These are phyloP conservation scores for Diplodia seriata DNA, from an alignment of 2,329 filamentous ascomycete genomes.

Conservation along the genomic window DNA sequence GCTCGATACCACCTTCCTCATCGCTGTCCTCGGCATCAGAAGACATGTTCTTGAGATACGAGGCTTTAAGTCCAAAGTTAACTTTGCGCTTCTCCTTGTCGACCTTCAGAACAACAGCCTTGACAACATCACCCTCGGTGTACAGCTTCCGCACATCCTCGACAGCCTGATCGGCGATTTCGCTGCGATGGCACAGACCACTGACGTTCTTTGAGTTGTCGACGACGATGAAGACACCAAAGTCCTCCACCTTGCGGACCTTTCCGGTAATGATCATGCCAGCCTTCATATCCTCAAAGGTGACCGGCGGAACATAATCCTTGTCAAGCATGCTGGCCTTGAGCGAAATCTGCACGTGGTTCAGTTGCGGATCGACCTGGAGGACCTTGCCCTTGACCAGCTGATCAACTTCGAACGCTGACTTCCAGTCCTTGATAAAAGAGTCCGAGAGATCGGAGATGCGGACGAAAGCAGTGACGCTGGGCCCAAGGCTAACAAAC, in stretches of 20 bases:
- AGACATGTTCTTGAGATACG: constrained; percentile 74
- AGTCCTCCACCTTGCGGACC: constrained; percentile 91
- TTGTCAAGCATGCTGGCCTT: constrained; percentile 85
- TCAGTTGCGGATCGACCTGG: constrained; percentile 69
- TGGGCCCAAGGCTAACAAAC: constrained; percentile 82
- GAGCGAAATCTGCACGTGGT: constrained; percentile 83
- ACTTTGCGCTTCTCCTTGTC: constrained; percentile 78
- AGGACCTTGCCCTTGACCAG: constrained; percentile 87
- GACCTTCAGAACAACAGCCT: constrained; percentile 84
- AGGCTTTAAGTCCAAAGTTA: constrained; percentile 90
- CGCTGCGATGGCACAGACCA: constrained; percentile 87
- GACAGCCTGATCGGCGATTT: constrained; percentile 81
- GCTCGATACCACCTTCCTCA: constrained; percentile 54
- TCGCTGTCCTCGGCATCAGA: constrained; percentile 59
- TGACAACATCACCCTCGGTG: constrained; percentile 88
- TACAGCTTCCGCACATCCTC: constrained; percentile 89
- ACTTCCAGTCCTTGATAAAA: constrained; percentile 95
- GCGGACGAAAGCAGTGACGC: constrained; percentile 81
- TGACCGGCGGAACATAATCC: constrained; percentile 75
- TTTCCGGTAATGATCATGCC: constrained; percentile 88
- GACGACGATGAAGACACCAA: constrained; percentile 90
- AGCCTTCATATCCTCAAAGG: constrained; percentile 75
- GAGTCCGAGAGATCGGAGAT: constrained; percentile 88
- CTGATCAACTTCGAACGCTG: constrained; percentile 84
- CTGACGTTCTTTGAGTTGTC: constrained; percentile 88